Base-by-base conservation (phyloP, 2,329 filamentous ascomycete genomes). In the Akanthomyces lecanii region DNA sequence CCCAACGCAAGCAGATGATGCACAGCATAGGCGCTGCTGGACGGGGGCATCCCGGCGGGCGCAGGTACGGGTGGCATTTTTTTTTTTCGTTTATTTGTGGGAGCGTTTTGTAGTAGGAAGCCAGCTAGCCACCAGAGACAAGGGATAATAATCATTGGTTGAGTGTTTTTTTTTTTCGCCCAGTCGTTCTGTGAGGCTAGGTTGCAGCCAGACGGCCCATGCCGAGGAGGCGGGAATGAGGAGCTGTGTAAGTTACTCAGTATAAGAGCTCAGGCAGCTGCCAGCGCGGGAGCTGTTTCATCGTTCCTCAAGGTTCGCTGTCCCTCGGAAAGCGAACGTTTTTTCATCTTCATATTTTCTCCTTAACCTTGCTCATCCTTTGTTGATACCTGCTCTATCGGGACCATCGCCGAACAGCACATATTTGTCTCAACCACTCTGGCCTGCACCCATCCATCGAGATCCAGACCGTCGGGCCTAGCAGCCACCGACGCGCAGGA, bases 1-100 rank as follows among this genome's bases (percentile, higher is more conserved):
- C 59, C 59, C 59, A 61, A 61, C 59, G 50, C 33, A 36, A n/a
- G 56, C 30, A 61, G 58, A 61, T 48, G 50, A 54, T 61, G 59
- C 59, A 61, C 50, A 40, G 59, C 59, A 61, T 61, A 61, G n/a
- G 42, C 47, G 47, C 48, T 48, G 18, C 23, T 44, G 40, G 42
- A 53, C 12, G 45, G 48, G 42, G 51, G n/a, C 42, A 3, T 18
- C 21, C n/a, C 30, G 36, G 47, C 51, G 40, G 40, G 59, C 59
- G 59, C 59, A 61, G 59, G 59, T 61, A 61, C 59, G 30, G 51
- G n/a, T 11, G 36, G 36, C n/a, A 25, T 36, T 36, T 36, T 36
- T 36, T 36, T 36, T 36, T 36, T 6, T 36, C 2, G 30, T 40
- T 40, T 53, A 10, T 3, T 45, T 25, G 3, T 33, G 28, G 3